phyloP scores from a whole-genome alignment of 768 basidiomycete genomes.

The Boletus tomentosulus region DNA sequence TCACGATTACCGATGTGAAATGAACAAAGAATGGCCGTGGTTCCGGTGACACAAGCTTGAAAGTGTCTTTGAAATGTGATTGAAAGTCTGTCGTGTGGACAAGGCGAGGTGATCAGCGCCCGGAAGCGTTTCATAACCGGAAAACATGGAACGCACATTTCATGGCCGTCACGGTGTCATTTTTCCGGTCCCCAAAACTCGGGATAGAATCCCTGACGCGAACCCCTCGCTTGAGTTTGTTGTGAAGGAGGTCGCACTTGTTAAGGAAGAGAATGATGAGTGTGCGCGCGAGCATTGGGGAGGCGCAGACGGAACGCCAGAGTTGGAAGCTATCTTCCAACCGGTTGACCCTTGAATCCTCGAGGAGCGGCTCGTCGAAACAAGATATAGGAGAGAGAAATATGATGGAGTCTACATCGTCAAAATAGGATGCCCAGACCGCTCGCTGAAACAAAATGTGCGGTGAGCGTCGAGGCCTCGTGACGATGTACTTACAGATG shows the following conservation, averaged over 20 bases:
- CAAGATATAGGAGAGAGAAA: constrained; percentile 73
- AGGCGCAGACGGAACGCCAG: constrained; percentile 71
- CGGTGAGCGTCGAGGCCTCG: constrained; percentile 1
- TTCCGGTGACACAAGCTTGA: constrained; percentile 55
- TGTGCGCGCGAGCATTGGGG: constrained; percentile 56
- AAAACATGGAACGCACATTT: constrained; percentile 47
- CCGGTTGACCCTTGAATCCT: constrained; percentile 66
- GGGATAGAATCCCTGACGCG: constrained; percentile 65
- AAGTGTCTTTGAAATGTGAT: constrained; percentile 75
- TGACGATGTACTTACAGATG: constrained; percentile 41
- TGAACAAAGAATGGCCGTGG: constrained; percentile 68
- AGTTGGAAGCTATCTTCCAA: constrained; percentile 73
- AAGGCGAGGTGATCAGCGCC: constrained; percentile 8
- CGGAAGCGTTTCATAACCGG: neutral
- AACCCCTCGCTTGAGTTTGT: constrained; percentile 66
- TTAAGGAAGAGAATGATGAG: constrained; percentile 56
- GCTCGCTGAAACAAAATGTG: constrained; percentile 44
- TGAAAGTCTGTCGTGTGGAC: constrained; percentile 57
- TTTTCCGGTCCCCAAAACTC: constrained; percentile 69
- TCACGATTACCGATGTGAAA: constrained; percentile 73
- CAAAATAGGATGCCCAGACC: constrained; percentile 80
- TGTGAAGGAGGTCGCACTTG: constrained; percentile 69
- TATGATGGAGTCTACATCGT: constrained; percentile 80
- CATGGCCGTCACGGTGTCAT: constrained; percentile 64
- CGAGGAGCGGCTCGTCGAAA: constrained; percentile 75